Base-by-base conservation (phyloP, 495 filamentous ascomycete species). In the Choiromyces venosus region DNA sequence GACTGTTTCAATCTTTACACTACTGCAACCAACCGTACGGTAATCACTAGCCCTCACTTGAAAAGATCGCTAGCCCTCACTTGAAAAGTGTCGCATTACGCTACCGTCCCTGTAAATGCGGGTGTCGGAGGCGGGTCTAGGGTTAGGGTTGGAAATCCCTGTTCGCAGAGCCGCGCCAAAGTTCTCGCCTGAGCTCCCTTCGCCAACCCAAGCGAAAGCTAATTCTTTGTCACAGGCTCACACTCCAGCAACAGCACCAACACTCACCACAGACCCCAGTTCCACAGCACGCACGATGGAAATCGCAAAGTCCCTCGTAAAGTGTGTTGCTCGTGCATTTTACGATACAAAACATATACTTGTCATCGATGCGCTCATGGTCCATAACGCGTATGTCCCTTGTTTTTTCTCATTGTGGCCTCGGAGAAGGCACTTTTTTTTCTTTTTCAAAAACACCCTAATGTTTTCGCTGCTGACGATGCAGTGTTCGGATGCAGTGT, bases 281-380 rank as follows among this genome's bases (percentile, higher is more conserved):
- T 33, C 52, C 52, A 29, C 37, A 39, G 64, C 42, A 46, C 39
- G 39, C 69, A 66, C 37, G 56, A 96, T 96, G 92, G 92, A 96
- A 81, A 87, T 95, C 66, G 92, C 93, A 42, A 91, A 92, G 81
- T 89, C 90, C 19, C 90, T 99, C 75, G 89, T 98, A 71, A 92
- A 93, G 81, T 94, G 88, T 78, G 90, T 94, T 69, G 90, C 89
- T 73, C 94, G 95, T 81, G 90, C 93, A 70, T 98, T 99, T 87
- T 96, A 96, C 85, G 88, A 93, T 69, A 93, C 91, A 67, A 88
- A 93, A 72, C 91, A 97, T 78, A 91, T 96, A 73, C 87, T 97
- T 37, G 89, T 97, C 25, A 84, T 99, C 42, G 95, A 99, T 87
- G 93, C 96, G 71, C 87, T 99, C 68, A 89, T 96, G 77, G 88